These are phyloP conservation scores for Penicillium desertorum DNA, from an alignment of 495 filamentous ascomycete genomes.

Conservation along the genomic window DNA sequence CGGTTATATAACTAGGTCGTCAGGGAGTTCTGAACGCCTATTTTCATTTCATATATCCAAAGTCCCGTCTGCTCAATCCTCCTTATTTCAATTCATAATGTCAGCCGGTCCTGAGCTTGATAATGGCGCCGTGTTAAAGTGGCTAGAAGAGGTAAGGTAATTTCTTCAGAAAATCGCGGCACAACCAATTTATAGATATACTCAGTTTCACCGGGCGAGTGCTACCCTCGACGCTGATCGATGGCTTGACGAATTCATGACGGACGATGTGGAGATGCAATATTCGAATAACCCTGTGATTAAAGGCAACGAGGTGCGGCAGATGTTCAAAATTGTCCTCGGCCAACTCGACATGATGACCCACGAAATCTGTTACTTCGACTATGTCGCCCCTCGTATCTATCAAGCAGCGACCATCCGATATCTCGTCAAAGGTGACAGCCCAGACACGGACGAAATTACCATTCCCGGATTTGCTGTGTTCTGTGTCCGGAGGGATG, in stretches of 20 bases:
- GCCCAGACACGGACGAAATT: slow-evolving; percentile 9
- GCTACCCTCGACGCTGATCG: slow-evolving; percentile 10
- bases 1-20: not conserved
- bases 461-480: slow-evolving; percentile 16
- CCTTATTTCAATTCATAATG: not conserved
- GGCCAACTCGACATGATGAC: slow-evolving; percentile 14
- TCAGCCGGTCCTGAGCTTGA: slow-evolving; percentile 7
- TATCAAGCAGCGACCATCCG: slow-evolving; percentile 17
- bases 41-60: not conserved
- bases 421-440: slow-evolving; percentile 16
- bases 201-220: slow-evolving; percentile 12
- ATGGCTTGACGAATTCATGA: slow-evolving; percentile 17
- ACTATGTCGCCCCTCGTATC: slow-evolving; percentile 16
- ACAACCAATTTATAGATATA: slow-evolving; percentile 1
- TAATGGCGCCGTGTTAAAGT: slow-evolving; percentile 3
- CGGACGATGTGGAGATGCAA: slow-evolving; percentile 16
- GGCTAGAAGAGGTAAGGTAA: slow-evolving; percentile 11
- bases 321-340: slow-evolving; percentile 15
- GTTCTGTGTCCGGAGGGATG: slow-evolving; percentile 5
- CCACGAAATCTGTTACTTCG: slow-evolving; percentile 15
- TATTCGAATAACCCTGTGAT: slow-evolving; percentile 14
- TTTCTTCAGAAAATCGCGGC: not conserved
- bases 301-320: slow-evolving; percentile 12
- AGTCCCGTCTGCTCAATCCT: not conserved
- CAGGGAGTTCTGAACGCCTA: not conserved